Conservation (phyloP, 2,329 filamentous ascomycete species). For the Aspergillus aculeatinus region DNA sequence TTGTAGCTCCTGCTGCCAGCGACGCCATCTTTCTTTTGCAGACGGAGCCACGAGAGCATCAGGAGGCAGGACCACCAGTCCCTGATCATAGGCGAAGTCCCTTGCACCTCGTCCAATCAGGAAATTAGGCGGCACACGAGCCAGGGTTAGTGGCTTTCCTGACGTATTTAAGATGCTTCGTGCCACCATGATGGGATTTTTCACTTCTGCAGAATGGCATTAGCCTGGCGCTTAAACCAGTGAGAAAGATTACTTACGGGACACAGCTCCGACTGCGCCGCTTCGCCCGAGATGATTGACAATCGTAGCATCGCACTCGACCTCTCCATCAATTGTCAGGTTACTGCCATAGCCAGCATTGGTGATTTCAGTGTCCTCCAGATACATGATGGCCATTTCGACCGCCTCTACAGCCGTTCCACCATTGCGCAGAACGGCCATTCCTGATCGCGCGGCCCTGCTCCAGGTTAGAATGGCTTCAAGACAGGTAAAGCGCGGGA, state of each 20-base stretch:
- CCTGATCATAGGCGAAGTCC: conserved; percentile 78
- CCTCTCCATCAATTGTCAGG: conserved; percentile 80
- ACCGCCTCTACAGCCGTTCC: conserved; percentile 83
- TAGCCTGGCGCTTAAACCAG: neutral
- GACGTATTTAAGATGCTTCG: conserved; percentile 78
- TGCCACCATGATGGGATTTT: conserved; percentile 87
- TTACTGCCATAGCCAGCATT: conserved; percentile 98
- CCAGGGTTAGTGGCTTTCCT: conserved; percentile 73
- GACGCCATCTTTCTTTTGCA: conserved; percentile 73
- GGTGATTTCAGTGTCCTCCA: conserved; percentile 94
- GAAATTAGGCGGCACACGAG: conserved; percentile 88
- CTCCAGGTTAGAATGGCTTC: conserved; percentile 8
- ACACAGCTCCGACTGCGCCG: conserved; percentile 86
- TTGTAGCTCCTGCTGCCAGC: conserved; percentile 72
- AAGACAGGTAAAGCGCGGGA: neutral
- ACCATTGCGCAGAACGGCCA: conserved; percentile 76
- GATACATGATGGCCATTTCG: conserved; percentile 79
- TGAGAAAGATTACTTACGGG: conserved; percentile 60
- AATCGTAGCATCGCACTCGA: conserved; percentile 92
- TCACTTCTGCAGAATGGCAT: conserved; percentile 52
- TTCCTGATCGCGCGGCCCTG: conserved; percentile 80
- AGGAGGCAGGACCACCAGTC: conserved; percentile 70
- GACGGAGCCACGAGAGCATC: conserved; percentile 77
- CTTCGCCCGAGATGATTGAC: conserved; percentile 89
- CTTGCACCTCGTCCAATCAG: conserved; percentile 82